Evolutionary conservation across 106 monocot genomes (phyloP).

Genomic region (Allium cepa): DNA sequence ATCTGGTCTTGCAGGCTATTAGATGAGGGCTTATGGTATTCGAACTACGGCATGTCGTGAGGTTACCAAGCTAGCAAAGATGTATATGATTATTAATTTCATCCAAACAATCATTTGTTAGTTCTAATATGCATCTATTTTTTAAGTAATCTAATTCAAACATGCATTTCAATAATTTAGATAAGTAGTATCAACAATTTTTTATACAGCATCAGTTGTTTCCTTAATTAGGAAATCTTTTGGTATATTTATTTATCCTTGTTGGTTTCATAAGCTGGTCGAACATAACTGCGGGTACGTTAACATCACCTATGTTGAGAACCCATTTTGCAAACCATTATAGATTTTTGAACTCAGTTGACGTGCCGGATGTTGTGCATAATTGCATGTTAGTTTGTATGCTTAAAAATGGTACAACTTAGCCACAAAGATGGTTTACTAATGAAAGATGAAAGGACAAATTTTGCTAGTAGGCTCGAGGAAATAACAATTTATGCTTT

Average conservation of each 20-base stretch:
- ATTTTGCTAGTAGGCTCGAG: too few species aligned
- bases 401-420: neutral
- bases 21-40: neutral
- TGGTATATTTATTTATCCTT: neutral
- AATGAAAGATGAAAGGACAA: neutral
- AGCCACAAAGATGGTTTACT: slow-evolving; percentile 1
- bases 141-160: neutral
- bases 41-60: neutral
- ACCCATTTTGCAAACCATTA: too few species aligned
- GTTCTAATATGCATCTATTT: neutral
- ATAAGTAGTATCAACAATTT: neutral
- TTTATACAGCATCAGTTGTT: neutral
- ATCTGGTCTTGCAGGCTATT: neutral
- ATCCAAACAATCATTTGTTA: neutral
- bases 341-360: neutral
- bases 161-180: neutral
- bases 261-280: neutral
- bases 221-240: neutral
- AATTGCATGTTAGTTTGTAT: slow-evolving; percentile 12
- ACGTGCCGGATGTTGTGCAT: neutral
- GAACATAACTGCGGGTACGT: neutral
- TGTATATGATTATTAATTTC: neutral
- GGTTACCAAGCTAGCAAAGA: neutral
- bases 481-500: too few species aligned
- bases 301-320: slow-evolving; percentile 13